A percentile compares a stretch with the other conserved stretches of the same genome.
Evolutionary conservation across 768 basidiomycete genomes (phyloP).

Genomic region (Collybiopsis luxurians): DNA sequence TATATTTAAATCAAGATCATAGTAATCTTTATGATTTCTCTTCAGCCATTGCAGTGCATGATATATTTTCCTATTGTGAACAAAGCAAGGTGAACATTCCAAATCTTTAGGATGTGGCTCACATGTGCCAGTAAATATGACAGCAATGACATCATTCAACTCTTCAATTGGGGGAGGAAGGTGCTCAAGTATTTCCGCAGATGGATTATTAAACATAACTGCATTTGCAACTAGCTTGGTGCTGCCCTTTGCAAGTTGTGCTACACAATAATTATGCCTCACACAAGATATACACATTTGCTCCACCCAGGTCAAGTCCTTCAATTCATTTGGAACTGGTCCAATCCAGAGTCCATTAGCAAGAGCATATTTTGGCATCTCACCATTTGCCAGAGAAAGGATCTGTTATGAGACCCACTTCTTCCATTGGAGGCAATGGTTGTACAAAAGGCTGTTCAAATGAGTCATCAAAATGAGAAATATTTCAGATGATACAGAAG

Average conservation of each 20-base stretch:
- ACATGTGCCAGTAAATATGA: constrained; percentile 27
- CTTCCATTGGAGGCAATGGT: no score
- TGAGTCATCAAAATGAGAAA: no score
- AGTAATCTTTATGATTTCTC: constrained; percentile 31
- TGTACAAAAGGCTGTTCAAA: no score
- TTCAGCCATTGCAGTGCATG: constrained; percentile 32
- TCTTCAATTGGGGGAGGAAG: constrained; percentile 30
- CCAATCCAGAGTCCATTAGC: constrained; percentile 14
- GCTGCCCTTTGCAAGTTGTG: neutral
- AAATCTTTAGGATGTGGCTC: constrained; percentile 26
- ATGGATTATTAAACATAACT: neutral
- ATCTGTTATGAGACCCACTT: no score
- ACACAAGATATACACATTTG: neutral
- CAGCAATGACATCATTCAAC: constrained; percentile 28
- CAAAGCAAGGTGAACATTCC: constrained; percentile 26
- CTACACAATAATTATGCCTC: neutral
- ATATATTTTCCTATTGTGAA: constrained; percentile 19
- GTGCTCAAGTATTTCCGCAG: constrained; percentile 23
- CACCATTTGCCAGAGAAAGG: neutral
- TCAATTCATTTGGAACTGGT: neutral
- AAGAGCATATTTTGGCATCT: constrained; percentile 5
- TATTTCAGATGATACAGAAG: no score
- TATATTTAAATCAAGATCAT: constrained; percentile 25
- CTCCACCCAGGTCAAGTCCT: neutral
- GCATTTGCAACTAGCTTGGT: neutral